These are phyloP conservation scores for Boletus barrowsii DNA, from an alignment of 768 basidiomycete genomes.

Conservation along the genomic window DNA sequence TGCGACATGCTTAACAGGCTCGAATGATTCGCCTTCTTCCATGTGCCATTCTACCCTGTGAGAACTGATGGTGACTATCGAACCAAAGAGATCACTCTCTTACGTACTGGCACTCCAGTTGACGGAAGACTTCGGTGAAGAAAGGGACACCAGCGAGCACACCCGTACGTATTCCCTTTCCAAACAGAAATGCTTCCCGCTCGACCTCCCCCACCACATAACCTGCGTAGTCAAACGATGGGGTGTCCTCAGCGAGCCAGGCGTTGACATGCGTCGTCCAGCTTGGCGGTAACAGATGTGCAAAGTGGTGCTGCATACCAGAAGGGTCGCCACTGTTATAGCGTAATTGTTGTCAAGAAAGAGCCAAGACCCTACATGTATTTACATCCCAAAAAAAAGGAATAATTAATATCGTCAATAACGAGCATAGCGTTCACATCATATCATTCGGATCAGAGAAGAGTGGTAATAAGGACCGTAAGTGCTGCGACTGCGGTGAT, in stretches of 20 bases:
- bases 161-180: conserved; percentile 75
- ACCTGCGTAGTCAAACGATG: conserved; percentile 95
- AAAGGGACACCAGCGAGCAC: conserved; percentile 95
- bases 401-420: neutral
- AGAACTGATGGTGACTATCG: neutral
- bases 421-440: neutral
- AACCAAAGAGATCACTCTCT: neutral
- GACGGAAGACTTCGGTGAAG: conserved; percentile 87
- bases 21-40: conserved; percentile 76
- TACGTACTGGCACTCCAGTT: conserved; percentile 86
- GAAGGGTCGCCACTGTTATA: neutral
- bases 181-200: conserved; percentile 84
- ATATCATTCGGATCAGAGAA: conserved; percentile 15
- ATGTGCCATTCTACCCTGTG: conserved; percentile 91
- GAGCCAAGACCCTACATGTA: no score
- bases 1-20: conserved; percentile 82
- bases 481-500: conserved; percentile 36
- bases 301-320: conserved; percentile 30
- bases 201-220: conserved; percentile 91
- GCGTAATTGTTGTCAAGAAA: no score
- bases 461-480: conserved; percentile 29
- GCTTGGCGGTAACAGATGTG: conserved; percentile 85
- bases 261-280: conserved; percentile 79
- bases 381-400: neutral
- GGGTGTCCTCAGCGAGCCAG: conserved; percentile 93